Conservation (phyloP, 129 eudicot genomes). For the Flaveria ramosissima region DNA sequence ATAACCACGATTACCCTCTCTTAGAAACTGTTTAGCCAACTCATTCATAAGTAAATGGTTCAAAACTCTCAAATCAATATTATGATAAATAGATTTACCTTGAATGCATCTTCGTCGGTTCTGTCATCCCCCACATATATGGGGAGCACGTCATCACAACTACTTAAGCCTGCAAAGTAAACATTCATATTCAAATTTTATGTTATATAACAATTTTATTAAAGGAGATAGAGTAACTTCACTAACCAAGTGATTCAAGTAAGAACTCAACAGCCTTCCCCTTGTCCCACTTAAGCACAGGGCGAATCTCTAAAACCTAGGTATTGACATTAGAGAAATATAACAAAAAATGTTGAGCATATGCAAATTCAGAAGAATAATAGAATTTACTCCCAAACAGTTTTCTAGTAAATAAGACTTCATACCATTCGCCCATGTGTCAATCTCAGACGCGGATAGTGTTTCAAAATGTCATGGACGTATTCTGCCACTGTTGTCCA, state of each 20-base stretch:
- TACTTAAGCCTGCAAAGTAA: constrained; percentile 57
- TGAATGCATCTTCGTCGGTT: constrained; percentile 97
- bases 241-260: constrained; percentile 86
- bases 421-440: constrained; percentile 94
- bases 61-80: neutral
- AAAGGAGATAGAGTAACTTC: neutral
- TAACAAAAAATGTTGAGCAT: neutral
- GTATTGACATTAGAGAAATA: neutral
- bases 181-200: neutral
- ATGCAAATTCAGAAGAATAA: neutral
- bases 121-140: constrained; percentile 92
- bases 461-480: constrained; percentile 64
- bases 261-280: constrained; percentile 95
- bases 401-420: neutral
- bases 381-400: neutral
- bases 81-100: constrained; percentile 44
- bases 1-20: constrained; percentile 67
- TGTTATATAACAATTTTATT: neutral
- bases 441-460: constrained; percentile 72
- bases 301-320: constrained; percentile 91
- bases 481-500: constrained; percentile 66
- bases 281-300: constrained; percentile 92
- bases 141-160: constrained; percentile 79
- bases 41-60: neutral
- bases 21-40: constrained; percentile 53